Conservation (phyloP, 805 yeast species). For the Wickerhamiella alocasiicola region DNA sequence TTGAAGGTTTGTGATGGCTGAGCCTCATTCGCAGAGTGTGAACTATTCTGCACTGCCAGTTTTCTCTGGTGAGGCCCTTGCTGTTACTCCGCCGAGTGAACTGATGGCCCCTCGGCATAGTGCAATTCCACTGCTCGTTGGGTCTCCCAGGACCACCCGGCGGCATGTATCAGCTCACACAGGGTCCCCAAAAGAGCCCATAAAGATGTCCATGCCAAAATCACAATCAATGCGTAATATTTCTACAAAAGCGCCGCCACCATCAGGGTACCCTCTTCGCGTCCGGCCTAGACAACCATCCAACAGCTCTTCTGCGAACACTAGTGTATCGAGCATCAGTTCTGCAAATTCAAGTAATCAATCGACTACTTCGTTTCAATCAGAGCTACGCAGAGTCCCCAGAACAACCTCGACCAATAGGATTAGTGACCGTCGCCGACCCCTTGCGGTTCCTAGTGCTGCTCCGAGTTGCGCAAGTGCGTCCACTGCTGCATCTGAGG, state of each 20-base stretch:
- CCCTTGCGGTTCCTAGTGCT: too few species aligned
- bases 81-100: conserved; percentile 5
- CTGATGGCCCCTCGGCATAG: conserved; percentile 9
- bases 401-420: too few species aligned
- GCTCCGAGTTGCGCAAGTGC: too few species aligned
- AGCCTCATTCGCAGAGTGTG: conserved; percentile 6
- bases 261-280: not conserved
- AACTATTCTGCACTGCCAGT: conserved; percentile 10
- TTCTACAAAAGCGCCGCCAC: not conserved
- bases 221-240: conserved; percentile 2
- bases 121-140: conserved; percentile 10
- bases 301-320: too few species aligned
- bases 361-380: too few species aligned
- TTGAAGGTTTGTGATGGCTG: conserved; percentile 9
- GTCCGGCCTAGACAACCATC: too few species aligned
- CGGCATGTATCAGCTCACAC: conserved; percentile 1
- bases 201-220: not conserved
- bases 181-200: not conserved
- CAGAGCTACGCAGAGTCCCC: too few species aligned
- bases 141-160: not conserved
- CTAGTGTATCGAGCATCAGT: too few species aligned
- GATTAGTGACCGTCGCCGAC: too few species aligned
- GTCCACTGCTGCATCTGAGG: conserved; percentile 9
- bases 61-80: conserved; percentile 1
- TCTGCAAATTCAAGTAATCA: too few species aligned